Base-by-base conservation (phyloP, 1,139 yeast genomes). In the Geotrichum reessii region DNA sequence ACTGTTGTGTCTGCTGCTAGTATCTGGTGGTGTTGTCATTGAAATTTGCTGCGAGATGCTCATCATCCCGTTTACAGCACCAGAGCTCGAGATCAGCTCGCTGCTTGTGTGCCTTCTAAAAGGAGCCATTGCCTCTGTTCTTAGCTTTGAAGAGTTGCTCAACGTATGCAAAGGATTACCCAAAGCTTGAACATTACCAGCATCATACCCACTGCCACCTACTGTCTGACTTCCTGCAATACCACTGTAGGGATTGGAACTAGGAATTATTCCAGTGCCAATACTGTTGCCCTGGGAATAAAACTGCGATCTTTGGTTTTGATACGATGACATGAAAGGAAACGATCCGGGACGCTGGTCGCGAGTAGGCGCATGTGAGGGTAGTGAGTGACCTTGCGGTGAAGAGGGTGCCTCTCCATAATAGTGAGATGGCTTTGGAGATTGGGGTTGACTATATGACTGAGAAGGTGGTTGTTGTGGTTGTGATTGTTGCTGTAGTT, bases 291-390 rank as follows among this genome's bases (percentile, higher is more conserved):
- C 49, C 52, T 57, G 57, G 22, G 55, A 58, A 50, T 52, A 57
- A 14, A 53, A 47, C 3, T 58, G 42, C 14, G 46, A 48, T 17
- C 62, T 44, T 25, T 58, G 62, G n/a, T 48, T 48, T 40, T 57
- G 61, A 37, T 59, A 59, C 31, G 57, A 52, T 11, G 61, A 54
- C 11, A 61, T 61, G 50, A 66, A 58, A 1, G 72, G 72, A 60
- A 66, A 67, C 17, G 71, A 67, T 3, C 71, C 71, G 0, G 70
- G 70, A 5, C 71, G 67, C 56, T 67, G 69, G 47, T 68, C 70
- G 31, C 71, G 62, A 4, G 65, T 47, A 14, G 66, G 67, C 42
- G 48, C 46, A 12, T 48, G 60, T 22, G 47, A 24, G 8, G 31
- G 7, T 6, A 44, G n/a, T 8, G 42, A 31, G 24, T 52, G 44